Conservation (phyloP, 495 filamentous ascomycete species). For the Patellaria atrata region DNA sequence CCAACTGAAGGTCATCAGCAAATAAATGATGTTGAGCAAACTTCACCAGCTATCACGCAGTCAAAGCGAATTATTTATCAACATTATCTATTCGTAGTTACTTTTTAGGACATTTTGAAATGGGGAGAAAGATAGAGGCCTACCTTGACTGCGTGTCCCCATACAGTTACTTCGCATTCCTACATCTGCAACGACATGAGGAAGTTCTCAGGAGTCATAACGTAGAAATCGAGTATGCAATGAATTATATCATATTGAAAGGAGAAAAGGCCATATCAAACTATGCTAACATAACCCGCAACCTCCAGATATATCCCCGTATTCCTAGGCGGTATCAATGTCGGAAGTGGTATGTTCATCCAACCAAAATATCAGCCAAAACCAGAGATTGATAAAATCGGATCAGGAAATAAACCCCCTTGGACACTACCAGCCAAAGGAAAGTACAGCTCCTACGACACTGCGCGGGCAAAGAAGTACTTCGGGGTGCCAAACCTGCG, state of each 20-base stretch:
- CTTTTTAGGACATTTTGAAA: no score
- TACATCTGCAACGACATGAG: conserved; percentile 41
- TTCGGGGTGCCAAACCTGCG: conserved; percentile 33
- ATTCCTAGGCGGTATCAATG: conserved; percentile 61
- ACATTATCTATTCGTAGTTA: no score
- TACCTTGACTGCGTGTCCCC: conserved; percentile 48
- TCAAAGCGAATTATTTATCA: no score
- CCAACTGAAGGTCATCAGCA: no score
- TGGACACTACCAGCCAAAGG: conserved; percentile 57
- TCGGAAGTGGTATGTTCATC: conserved; percentile 37
- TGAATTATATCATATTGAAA: neutral
- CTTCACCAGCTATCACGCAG: no score
- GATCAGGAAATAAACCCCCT: conserved; percentile 55
- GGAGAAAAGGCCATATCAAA: neutral
- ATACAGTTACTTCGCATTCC: conserved; percentile 51
- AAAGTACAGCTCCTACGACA: conserved; percentile 39
- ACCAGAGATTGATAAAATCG: neutral
- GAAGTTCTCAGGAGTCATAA: conserved; percentile 38
- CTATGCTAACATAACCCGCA: conserved; percentile 3
- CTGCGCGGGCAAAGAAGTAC: conserved; percentile 38
- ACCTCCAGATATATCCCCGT: conserved; percentile 36
- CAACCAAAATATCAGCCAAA: neutral
- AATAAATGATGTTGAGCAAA: no score
- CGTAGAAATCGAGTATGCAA: conserved; percentile 44
- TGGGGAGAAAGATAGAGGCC: conserved; percentile 46